Percentiles rank a stretch among this genome's conserved stretches.
phyloP scores from a whole-genome alignment of 169 alveolate species.

The Cryptosporidium ryanae region DNA sequence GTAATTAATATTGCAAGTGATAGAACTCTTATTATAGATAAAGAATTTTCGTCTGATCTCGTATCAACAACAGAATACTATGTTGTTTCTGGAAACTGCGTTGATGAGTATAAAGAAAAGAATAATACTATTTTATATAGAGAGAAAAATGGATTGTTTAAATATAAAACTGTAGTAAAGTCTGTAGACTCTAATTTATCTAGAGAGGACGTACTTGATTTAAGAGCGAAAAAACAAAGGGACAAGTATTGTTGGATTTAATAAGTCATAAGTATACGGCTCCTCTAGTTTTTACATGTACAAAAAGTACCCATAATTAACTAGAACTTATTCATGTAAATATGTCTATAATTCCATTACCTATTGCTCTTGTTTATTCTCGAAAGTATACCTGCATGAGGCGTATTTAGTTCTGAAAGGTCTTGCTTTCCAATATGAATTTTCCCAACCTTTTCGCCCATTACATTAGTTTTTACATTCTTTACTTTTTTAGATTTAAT shows the following conservation, averaged over 20 bases:
- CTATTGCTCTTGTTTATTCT: constrained; percentile 12
- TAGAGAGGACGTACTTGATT: constrained; percentile 80
- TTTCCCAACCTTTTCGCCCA: constrained; percentile 64
- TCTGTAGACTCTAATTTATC: constrained; percentile 67
- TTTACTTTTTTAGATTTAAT: constrained; percentile 40
- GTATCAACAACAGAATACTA: constrained; percentile 76
- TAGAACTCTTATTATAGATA: constrained; percentile 74
- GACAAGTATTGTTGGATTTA: constrained; percentile 85
- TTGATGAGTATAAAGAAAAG: constrained; percentile 7
- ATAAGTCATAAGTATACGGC: neutral
- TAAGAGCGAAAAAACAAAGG: constrained; percentile 79
- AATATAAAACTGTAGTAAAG: constrained; percentile 72
- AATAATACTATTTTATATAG: constrained; percentile 66
- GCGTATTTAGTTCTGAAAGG: constrained; percentile 47
- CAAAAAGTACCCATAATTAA: neutral
- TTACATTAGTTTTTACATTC: constrained; percentile 47
- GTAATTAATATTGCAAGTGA: constrained; percentile 63
- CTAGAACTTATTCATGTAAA: neutral
- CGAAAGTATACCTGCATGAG: constrained; percentile 46
- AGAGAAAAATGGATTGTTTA: constrained; percentile 80
- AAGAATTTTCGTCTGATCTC: constrained; percentile 74
- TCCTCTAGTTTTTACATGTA: neutral
- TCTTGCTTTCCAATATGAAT: constrained; percentile 74
- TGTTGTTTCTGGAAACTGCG: constrained; percentile 21
- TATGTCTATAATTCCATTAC: neutral